Base-by-base conservation (phyloP, 305 asterid species). In the Plantago lanceolata region DNA sequence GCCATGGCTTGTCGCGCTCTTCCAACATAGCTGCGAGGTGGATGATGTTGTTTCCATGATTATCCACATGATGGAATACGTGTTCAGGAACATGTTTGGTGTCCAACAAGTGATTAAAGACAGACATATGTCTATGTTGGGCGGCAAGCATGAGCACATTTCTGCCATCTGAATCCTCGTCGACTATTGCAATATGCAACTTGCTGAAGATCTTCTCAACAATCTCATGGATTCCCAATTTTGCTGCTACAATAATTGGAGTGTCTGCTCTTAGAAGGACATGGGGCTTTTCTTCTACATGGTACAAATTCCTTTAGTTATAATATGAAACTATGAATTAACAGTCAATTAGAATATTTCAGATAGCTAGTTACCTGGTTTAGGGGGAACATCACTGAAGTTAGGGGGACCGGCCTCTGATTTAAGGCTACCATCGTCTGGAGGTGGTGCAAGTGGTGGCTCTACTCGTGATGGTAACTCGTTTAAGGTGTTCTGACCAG, bases 1-100 rank as follows among this genome's bases (percentile, higher is more conserved):
- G 35, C n/a, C 18, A 11, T 11, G 58, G 58, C 33, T 53, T 53
- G 13, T 53, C 58, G 29, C 18, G 0, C 6, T 53, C 58, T 20
- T 53, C 58, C 29, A 53, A 53, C 58, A 53, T 21, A 20, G 58
- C 58, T n/a, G 58, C 35, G 58, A 53, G 58, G 29, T 53, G 58
- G 35, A 53, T 53, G 58, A 53, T 53, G 35, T 13, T 53, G 37
- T 53, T 53, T 11, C 58, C 18, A 6, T 53, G 11, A 53, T 21
- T 8, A 53, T 53, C 58, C 58, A 21, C 1, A 8, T 21, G 58
- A 11, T 53, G 35, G 29, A 53, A 53, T 5, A 20, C 17, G 8
- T n/a, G 37, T n/a, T 53, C 58, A 28, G 58, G 35, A 21, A 21
- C 14, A 3, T 50, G 56, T 15, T 50, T 50, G 12, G 56, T 8